A percentile compares a stretch with the other conserved stretches of the same genome.
Evolutionary conservation across 495 filamentous ascomycete genomes (phyloP).

Genomic region (Massariosphaeria phaeospora): DNA sequence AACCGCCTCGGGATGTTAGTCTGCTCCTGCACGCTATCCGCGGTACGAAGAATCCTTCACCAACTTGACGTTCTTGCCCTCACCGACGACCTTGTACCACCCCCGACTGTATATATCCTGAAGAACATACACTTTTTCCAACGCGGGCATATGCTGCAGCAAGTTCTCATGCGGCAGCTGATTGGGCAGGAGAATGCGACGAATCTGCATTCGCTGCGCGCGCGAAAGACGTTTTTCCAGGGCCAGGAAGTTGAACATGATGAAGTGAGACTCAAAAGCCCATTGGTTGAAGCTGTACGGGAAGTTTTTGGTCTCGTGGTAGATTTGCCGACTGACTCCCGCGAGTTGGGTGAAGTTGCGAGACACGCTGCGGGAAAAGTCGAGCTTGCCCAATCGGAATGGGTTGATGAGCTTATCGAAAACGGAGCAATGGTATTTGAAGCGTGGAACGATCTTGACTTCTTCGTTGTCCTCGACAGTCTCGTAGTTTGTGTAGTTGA

Average conservation of each 20-base stretch:
- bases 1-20: too few species aligned
- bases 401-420: background rate
- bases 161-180: background rate
- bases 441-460: background rate
- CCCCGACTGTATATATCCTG: background rate
- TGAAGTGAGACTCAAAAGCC: background rate
- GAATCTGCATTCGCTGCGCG: conserved; percentile 1
- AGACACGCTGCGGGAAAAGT: background rate
- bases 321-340: background rate
- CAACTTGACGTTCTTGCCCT: background rate
- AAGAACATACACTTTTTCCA: background rate
- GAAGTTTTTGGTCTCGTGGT: background rate
- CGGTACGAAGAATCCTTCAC: background rate
- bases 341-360: background rate
- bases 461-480: background rate
- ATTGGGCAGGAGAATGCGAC: background rate
- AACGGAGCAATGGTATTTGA: background rate
- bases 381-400: background rate
- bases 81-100: background rate
- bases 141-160: background rate
- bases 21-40: too few species aligned
- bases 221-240: background rate
- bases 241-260: conserved; percentile 14
- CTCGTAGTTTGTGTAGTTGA: background rate
- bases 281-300: background rate